phyloP scores from a whole-genome alignment of 768 basidiomycete species.

The Hirschioporus abietinus region DNA sequence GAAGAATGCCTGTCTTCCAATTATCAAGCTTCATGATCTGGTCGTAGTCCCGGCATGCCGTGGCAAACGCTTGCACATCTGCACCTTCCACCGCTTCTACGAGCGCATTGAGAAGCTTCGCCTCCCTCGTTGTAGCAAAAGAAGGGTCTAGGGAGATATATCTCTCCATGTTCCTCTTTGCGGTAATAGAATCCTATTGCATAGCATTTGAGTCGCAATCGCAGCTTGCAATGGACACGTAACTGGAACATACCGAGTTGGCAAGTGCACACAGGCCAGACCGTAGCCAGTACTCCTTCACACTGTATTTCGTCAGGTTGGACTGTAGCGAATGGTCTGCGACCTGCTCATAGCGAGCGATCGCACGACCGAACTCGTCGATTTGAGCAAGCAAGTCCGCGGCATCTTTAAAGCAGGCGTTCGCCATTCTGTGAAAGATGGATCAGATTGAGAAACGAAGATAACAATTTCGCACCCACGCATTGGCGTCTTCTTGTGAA shows the following conservation, averaged over 20 bases:
- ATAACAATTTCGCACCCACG: slow-evolving; percentile 51
- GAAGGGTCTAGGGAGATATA: slow-evolving; percentile 81
- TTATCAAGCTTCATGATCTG: slow-evolving; percentile 89
- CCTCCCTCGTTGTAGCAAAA: slow-evolving; percentile 86
- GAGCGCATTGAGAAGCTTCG: slow-evolving; percentile 76
- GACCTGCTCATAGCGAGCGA: slow-evolving; percentile 85
- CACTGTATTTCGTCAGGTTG: slow-evolving; percentile 92
- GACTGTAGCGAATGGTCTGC: slow-evolving; percentile 78
- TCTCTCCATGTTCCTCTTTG: slow-evolving; percentile 68
- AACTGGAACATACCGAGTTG: slow-evolving; percentile 55
- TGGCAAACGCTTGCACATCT: slow-evolving; percentile 72
- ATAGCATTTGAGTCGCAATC: background rate
- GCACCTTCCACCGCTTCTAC: slow-evolving; percentile 72
- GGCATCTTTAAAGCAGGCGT: slow-evolving; percentile 92
- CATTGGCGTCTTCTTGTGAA: slow-evolving; percentile 91
- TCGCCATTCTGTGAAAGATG: slow-evolving; percentile 68
- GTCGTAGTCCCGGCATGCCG: slow-evolving; percentile 87
- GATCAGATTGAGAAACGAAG: slow-evolving; percentile 4
- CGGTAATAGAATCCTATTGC: slow-evolving; percentile 75
- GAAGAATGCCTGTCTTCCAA: slow-evolving; percentile 90
- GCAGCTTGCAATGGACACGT: background rate
- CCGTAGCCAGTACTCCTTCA: slow-evolving; percentile 95
- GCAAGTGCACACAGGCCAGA: slow-evolving; percentile 86
- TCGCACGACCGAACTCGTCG: slow-evolving; percentile 79
- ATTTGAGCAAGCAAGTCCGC: slow-evolving; percentile 92